Evolutionary conservation across 257 asterid species (phyloP).

Genomic region (Anisodus tanguticus): DNA sequence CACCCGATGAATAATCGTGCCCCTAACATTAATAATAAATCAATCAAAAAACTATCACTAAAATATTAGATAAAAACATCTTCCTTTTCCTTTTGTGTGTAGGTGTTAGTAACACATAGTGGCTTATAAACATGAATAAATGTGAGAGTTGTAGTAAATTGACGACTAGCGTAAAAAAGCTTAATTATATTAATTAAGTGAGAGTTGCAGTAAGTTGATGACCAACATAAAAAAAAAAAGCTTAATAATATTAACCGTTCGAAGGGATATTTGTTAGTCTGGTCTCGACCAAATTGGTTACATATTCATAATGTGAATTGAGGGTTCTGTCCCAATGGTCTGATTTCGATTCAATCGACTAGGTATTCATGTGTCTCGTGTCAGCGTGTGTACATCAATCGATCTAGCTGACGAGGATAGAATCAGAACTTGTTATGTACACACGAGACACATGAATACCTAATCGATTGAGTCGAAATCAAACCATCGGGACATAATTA

Average conservation of each 20-base stretch:
- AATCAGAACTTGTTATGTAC: not conserved
- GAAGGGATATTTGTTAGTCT: not conserved
- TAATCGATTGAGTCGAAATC: not conserved
- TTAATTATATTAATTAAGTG: too few species aligned
- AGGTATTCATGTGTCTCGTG: not conserved
- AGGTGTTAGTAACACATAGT: not conserved
- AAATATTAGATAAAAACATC: too few species aligned
- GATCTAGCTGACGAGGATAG: not conserved
- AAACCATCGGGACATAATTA: not conserved
- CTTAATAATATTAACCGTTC: not conserved
- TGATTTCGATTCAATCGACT: not conserved
- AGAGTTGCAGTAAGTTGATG: too few species aligned
- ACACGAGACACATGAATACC: not conserved
- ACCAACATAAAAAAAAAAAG: not conserved
- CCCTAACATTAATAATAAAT: conserved; percentile 37
- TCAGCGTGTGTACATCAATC: not conserved
- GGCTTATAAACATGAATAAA: not conserved
- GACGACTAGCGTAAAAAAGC: too few species aligned
- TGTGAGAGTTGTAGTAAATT: not conserved
- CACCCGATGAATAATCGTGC: conserved; percentile 39
- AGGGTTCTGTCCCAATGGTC: not conserved
- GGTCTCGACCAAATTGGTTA: not conserved
- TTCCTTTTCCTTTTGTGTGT: too few species aligned
- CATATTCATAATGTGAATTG: not conserved
- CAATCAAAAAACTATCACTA: not conserved